These are phyloP conservation scores for Pseudomonodictys pantanalensis DNA, from an alignment of 495 filamentous ascomycete genomes.

Conservation along the genomic window DNA sequence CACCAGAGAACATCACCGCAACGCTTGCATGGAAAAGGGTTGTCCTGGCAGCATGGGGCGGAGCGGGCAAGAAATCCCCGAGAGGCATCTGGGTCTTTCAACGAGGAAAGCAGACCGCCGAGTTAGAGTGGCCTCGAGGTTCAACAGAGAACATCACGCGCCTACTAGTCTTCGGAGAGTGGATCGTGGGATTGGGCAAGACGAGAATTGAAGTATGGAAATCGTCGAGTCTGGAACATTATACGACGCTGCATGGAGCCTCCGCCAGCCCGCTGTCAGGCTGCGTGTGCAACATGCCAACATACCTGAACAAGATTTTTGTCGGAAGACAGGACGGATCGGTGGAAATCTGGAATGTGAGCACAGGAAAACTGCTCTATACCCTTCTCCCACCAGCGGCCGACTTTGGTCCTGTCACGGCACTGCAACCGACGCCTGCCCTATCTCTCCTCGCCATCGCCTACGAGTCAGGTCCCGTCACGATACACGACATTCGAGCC, in stretches of 20 bases:
- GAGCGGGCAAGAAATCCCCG: conserved; percentile 45
- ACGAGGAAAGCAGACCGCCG: conserved; percentile 79
- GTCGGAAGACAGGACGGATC: conserved; percentile 80
- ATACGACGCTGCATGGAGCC: conserved; percentile 65
- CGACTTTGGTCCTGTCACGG: conserved; percentile 70
- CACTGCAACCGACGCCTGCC: conserved; percentile 75
- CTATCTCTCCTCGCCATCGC: conserved; percentile 85
- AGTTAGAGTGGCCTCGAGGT: conserved; percentile 62
- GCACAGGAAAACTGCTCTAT: conserved; percentile 82
- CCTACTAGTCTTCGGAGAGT: conserved; percentile 81
- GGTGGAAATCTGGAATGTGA: conserved; percentile 96
- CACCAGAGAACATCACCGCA: conserved; percentile 78
- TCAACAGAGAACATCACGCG: conserved; percentile 67
- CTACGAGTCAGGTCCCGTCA: conserved; percentile 71
- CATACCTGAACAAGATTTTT: conserved; percentile 93
- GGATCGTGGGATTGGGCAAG: conserved; percentile 78
- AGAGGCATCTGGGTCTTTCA: conserved; percentile 91
- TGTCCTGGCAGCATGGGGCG: conserved; percentile 82
- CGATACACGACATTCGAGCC: conserved; percentile 74
- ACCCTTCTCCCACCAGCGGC: conserved; percentile 69
- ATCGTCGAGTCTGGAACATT: conserved; percentile 76
- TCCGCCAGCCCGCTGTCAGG: conserved; percentile 59
- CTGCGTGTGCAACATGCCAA: conserved; percentile 77
- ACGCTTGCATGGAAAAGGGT: conserved; percentile 84
- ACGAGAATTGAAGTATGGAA: conserved; percentile 87